Base-by-base conservation (phyloP, 768 basidiomycete genomes). In the Trametes villosa region DNA sequence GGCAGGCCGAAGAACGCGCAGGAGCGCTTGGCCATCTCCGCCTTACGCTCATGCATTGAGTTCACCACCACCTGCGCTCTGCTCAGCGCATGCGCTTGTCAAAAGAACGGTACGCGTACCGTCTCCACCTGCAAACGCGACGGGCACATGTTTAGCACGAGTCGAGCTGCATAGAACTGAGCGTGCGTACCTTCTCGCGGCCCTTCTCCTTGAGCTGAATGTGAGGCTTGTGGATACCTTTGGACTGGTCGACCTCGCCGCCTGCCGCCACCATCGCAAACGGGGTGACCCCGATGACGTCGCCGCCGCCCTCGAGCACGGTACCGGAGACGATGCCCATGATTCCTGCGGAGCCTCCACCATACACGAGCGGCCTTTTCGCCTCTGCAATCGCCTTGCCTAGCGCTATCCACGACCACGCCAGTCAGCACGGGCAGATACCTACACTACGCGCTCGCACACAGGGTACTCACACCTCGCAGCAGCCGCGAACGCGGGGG, bases 41-140 rank as follows among this genome's bases (percentile, higher is more conserved):
- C 80, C 70, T 98, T 98, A 15, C 96, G 86, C 67, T 95, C 87
- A 63, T 92, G 91, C 91, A 94, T 94, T 0, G 89, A 89, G 60
- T 84, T 77, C 2, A 93, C 91, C 8, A 94, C 72, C 53, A 93
- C 78, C 85, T 89, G 53, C 9, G 30, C 1, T 40, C 18, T 13
- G 22, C 42, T 33, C 34, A 2, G 29, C 7, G 4, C 20, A 20
- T 3, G 44, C 31, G 33, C 18, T n/a, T 29, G 13, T 22, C 22
- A 67, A 62, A 66, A 33, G 12, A 27, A 9, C 26, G 53, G 20
- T 20, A 13, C 33, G 20, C 48, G n/a, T 38, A 66, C 50, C 18
- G 34, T 33, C 22, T 62, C 45, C 1, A 24, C 40, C 55, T 56
- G 58, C 11, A 41, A 33, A 2, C 34, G 24, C 26, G 27, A 29